Evolutionary conservation across 2,329 filamentous ascomycete species (phyloP).

Genomic region (Neopestalotiopsis clavispora): DNA sequence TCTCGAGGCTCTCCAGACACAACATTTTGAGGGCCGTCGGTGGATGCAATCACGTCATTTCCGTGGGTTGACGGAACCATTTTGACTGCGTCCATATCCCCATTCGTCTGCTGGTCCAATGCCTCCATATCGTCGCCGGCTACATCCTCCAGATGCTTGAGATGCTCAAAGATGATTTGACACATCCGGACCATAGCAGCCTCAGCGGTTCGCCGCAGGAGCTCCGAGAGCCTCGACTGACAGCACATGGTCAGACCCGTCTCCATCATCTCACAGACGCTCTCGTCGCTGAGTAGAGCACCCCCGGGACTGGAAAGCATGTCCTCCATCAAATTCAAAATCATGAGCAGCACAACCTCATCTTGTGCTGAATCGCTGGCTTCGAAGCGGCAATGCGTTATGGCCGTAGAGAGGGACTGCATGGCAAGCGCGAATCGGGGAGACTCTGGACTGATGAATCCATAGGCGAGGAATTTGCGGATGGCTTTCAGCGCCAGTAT

Average conservation of each 20-base stretch:
- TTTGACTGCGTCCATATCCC: conserved; percentile 76
- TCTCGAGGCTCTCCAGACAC: conserved; percentile 38
- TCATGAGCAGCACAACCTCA: conserved; percentile 92
- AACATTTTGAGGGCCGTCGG: conserved; percentile 47
- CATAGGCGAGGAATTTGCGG: conserved; percentile 95
- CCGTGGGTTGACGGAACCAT: conserved; percentile 81
- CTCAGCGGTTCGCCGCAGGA: conserved; percentile 88
- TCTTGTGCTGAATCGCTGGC: conserved; percentile 94
- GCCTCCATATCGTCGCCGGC: conserved; percentile 69
- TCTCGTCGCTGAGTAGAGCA: conserved; percentile 94
- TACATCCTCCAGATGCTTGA: conserved; percentile 85
- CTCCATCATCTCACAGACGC: conserved; percentile 99
- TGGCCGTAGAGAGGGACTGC: conserved; percentile 91
- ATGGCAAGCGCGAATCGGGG: conserved; percentile 90
- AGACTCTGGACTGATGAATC: conserved; percentile 82
- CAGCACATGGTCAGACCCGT: conserved; percentile 97
- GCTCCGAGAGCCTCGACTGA: conserved; percentile 87
- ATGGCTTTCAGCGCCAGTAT: conserved; percentile 92
- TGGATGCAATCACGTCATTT: conserved; percentile 60
- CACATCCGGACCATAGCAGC: conserved; percentile 99
- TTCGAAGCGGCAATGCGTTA: conserved; percentile 97
- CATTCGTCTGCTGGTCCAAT: conserved; percentile 69
- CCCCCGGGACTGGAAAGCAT: conserved; percentile 96
- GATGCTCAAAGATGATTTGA: conserved; percentile 93
- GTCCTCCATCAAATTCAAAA: conserved; percentile 96